Evolutionary conservation across 352 stramenopile species (phyloP).

Genomic region (Hyaloperonospora brassicae): DNA sequence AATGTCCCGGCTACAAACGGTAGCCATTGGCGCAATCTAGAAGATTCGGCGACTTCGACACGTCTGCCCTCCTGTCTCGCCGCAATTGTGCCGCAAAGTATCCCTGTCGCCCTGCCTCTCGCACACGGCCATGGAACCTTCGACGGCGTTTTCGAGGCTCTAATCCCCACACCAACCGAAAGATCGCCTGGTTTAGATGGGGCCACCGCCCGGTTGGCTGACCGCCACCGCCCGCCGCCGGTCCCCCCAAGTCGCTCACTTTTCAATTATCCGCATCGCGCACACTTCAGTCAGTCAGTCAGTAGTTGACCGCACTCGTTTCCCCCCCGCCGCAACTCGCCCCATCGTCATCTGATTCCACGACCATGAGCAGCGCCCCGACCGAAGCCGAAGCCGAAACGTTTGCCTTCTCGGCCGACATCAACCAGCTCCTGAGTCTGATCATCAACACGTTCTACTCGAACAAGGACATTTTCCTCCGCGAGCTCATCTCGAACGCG

Average conservation of each 20-base stretch:
- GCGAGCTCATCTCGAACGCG: conserved; percentile 94
- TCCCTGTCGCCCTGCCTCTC: conserved; percentile 23
- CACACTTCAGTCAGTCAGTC: conserved; percentile 14
- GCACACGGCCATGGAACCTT: background rate
- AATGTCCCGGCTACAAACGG: conserved; percentile 2
- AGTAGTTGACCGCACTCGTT: too few species aligned
- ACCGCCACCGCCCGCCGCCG: conserved; percentile 5
- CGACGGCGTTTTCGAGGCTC: conserved; percentile 16
- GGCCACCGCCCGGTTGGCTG: conserved; percentile 20
- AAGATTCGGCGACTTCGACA: conserved; percentile 47
- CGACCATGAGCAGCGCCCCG: conserved; percentile 65
- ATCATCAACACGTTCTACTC: conserved; percentile 99
- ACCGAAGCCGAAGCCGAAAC: conserved; percentile 95
- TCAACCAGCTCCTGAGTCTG: conserved; percentile 99
- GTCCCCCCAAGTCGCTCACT: conserved; percentile 23
- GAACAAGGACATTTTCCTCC: conserved; percentile 99
- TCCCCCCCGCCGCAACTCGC: too few species aligned
- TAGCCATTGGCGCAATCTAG: conserved; percentile 41
- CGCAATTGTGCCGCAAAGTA: background rate
- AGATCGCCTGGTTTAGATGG: conserved; percentile 18
- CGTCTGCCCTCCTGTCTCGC: conserved; percentile 9
- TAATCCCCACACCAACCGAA: conserved; percentile 12
- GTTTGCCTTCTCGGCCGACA: conserved; percentile 99
- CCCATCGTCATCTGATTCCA: background rate
- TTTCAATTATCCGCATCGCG: conserved; percentile 54